A percentile compares a stretch with the other conserved stretches of the same genome.
These are phyloP conservation scores for Zychaea mexicana DNA, from an alignment of 371 early-diverging fungal species.

Conservation along the genomic window DNA sequence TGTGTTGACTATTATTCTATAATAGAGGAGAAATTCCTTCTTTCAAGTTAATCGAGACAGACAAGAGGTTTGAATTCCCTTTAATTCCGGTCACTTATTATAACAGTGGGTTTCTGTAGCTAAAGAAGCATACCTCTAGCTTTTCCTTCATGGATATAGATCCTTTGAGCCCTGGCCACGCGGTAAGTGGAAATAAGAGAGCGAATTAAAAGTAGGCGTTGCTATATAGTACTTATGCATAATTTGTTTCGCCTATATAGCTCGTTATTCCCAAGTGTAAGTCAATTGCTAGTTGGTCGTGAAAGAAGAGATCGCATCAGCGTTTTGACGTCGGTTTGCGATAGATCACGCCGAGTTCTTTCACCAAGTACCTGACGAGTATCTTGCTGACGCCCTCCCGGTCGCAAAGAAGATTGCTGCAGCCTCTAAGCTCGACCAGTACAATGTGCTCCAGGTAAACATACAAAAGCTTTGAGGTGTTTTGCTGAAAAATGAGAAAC, in stretches of 20 bases:
- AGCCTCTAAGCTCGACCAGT: slow-evolving; percentile 70
- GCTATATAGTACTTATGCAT: background rate
- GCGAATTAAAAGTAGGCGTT: background rate
- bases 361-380: slow-evolving; percentile 88
- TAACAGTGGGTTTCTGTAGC: background rate
- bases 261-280: slow-evolving; percentile 87
- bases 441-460: slow-evolving; percentile 89
- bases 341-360: slow-evolving; percentile 89
- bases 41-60: slow-evolving; percentile 81
- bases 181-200: slow-evolving; percentile 50
- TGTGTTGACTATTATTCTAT: no score
- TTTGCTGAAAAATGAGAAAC: no score
- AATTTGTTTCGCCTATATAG: no score
- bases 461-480: no score
- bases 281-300: slow-evolving; percentile 5
- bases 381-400: slow-evolving; percentile 81
- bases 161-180: slow-evolving; percentile 81
- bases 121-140: slow-evolving; percentile 19
- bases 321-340: no score
- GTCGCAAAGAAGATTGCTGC: slow-evolving; percentile 84
- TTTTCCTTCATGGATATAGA: slow-evolving; percentile 77
- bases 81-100: background rate
- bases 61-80: slow-evolving; percentile 53
- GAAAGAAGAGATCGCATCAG: background rate
- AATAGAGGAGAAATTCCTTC: slow-evolving; percentile 83